Conservation (phyloP, 1,139 yeast species). For the Lodderomyces theae region DNA sequence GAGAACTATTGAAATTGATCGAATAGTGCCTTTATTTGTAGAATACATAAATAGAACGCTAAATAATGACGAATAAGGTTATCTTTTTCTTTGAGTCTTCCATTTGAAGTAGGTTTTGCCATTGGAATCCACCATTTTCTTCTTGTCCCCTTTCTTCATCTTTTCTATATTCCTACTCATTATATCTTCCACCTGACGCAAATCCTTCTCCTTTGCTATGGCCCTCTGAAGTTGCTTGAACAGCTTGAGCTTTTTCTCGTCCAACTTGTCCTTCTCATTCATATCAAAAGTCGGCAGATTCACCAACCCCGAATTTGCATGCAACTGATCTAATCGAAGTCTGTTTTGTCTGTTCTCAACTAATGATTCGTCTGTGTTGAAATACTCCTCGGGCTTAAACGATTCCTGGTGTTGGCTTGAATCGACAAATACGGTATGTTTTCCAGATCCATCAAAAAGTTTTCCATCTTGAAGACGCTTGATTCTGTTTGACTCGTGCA, state of each 20-base stretch:
- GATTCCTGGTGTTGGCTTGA: slow-evolving; percentile 48
- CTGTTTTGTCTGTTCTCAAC: slow-evolving; percentile 71
- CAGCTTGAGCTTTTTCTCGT: slow-evolving; percentile 57
- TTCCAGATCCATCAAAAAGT: slow-evolving; percentile 57
- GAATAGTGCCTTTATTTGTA: slow-evolving; percentile 70
- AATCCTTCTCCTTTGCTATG: slow-evolving; percentile 63
- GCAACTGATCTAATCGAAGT: slow-evolving; percentile 60
- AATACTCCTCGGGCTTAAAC: slow-evolving; percentile 64
- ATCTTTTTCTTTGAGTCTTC: slow-evolving; percentile 78
- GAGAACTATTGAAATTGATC: slow-evolving; percentile 62
- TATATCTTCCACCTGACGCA: slow-evolving; percentile 64
- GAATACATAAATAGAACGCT: slow-evolving; percentile 66
- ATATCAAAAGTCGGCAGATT: slow-evolving; percentile 26
- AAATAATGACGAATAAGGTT: slow-evolving; percentile 22
- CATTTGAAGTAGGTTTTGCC: slow-evolving; percentile 80
- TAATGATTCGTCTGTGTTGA: slow-evolving; percentile 67
- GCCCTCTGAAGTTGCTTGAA: slow-evolving; percentile 55
- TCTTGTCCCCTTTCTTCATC: slow-evolving; percentile 87
- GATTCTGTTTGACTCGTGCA: slow-evolving; percentile 64
- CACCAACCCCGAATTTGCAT: slow-evolving; percentile 31
- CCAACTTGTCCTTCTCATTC: slow-evolving; percentile 41
- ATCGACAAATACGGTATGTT: slow-evolving; percentile 86
- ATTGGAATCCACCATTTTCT: slow-evolving; percentile 60
- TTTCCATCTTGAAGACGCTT: slow-evolving; percentile 56
- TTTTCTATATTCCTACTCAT: slow-evolving; percentile 79